A percentile compares a stretch with the other conserved stretches of the same genome.
phyloP scores from a whole-genome alignment of 495 filamentous ascomycete genomes.

The Penicilliopsis zonata region DNA sequence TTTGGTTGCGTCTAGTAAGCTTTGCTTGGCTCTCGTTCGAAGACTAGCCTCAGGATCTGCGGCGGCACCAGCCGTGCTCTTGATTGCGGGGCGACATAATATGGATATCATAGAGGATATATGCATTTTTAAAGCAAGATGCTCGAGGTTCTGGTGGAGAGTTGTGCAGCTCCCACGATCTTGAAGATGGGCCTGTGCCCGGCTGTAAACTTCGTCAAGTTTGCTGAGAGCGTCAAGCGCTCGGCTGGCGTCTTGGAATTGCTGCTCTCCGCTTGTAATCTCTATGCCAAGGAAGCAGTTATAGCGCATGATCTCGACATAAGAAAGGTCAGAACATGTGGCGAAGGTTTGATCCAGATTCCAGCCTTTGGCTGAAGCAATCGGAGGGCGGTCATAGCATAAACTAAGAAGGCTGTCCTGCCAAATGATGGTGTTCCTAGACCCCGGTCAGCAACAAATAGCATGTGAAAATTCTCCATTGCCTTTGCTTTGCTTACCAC shows the following conservation, averaged over 20 bases:
- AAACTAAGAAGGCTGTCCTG: conserved; percentile 25
- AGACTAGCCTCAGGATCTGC: conserved; percentile 5
- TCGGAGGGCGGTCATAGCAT: conserved; percentile 22
- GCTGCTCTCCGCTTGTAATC: conserved; percentile 6
- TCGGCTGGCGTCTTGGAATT: conserved; percentile 3
- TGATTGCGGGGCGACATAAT: conserved; percentile 23
- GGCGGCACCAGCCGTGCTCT: conserved; percentile 2
- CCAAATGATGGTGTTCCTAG: conserved; percentile 22
- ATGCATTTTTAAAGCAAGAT: conserved; percentile 25
- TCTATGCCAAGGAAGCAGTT: conserved; percentile 16
- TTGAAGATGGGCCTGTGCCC: conserved; percentile 11
- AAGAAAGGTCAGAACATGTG: conserved; percentile 11
- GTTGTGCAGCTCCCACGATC: conserved; percentile 12
- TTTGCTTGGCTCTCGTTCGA: conserved; percentile 13
- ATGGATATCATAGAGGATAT: conserved; percentile 18
- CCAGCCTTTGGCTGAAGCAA: conserved; percentile 18
- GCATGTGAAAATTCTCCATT: background rate
- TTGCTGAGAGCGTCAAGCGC: conserved; percentile 11
- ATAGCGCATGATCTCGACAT: conserved; percentile 17
- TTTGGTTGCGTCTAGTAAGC: conserved; percentile 19
- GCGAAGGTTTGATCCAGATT: conserved; percentile 3
- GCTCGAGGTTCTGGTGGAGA: conserved; percentile 22
- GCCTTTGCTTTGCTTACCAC: conserved; percentile 21
- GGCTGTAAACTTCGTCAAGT: conserved; percentile 12
- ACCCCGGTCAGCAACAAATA: background rate